Evolutionary conservation across 164 flowering plant species (phyloP).

Genomic region (Sextonia rubra): DNA sequence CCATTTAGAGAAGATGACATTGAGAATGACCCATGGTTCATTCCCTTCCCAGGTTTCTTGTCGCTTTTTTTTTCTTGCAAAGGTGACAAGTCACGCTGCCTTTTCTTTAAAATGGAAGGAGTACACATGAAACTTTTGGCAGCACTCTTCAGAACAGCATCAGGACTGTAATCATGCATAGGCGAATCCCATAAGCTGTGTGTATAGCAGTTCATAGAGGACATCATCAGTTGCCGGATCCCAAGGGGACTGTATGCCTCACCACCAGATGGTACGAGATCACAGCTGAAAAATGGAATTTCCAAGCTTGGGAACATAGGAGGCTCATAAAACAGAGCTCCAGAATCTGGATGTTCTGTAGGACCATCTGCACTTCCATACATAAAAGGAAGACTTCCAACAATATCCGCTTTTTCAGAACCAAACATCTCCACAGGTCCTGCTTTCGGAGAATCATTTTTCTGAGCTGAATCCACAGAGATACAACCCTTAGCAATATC

Average conservation of each 20-base stretch:
- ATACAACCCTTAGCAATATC: slow-evolving; percentile 22
- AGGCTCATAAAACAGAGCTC: slow-evolving; percentile 78
- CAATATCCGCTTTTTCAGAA: slow-evolving; percentile 23
- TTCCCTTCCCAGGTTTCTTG: slow-evolving; percentile 53
- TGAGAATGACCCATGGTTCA: slow-evolving; percentile 21
- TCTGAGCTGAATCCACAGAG: slow-evolving; percentile 27
- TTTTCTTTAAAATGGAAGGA: slow-evolving; percentile 87
- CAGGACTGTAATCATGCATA: slow-evolving; percentile 61
- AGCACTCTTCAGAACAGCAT: slow-evolving; percentile 74
- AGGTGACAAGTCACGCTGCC: slow-evolving; percentile 84
- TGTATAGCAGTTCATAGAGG: slow-evolving; percentile 55
- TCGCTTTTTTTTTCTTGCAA: slow-evolving; percentile 62
- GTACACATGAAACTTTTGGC: slow-evolving; percentile 74
- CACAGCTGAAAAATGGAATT: slow-evolving; percentile 92
- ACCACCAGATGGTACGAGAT: slow-evolving; percentile 66
- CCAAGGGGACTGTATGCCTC: slow-evolving; percentile 96
- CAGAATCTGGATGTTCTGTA: slow-evolving; percentile 36
- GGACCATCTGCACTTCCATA: slow-evolving; percentile 23
- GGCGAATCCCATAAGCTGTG: slow-evolving; percentile 86
- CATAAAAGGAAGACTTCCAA: slow-evolving; percentile 17
- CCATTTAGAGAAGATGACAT: slow-evolving; percentile 33
- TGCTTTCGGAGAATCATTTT: slow-evolving; percentile 28
- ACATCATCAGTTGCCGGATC: slow-evolving; percentile 79
- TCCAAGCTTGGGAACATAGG: slow-evolving; percentile 97
- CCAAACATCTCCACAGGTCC: slow-evolving; percentile 38